Base-by-base conservation (phyloP, 2,329 filamentous ascomycete genomes). In the Colletotrichum abscissum region DNA sequence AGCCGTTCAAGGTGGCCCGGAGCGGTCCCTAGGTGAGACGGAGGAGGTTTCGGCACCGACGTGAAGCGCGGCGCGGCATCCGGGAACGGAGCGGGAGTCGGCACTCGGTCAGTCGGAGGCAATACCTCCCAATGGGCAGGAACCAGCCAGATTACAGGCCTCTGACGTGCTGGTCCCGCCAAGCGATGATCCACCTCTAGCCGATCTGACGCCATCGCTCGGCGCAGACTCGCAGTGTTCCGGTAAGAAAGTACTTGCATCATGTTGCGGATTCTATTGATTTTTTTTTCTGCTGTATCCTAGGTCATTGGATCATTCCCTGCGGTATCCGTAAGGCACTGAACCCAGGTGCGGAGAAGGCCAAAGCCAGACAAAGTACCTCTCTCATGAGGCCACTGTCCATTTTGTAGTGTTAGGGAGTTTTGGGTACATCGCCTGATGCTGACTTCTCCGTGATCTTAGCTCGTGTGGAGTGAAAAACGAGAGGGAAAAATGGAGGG, bases 161-260 rank as follows among this genome's bases (percentile, higher is more conserved):
- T 66, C 60, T 65, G 38, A 66, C 24, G 42, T 59, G 54, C 22
- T 69, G 24, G 38, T 22, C 38, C 65, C n/a, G 67, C 72, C 57
- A 72, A 74, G 67, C 24, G 19, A 63, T 72, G 63, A 30, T 63
- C 68, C 72, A 72, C 67, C 49, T 67, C 62, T 67, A 72, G 70
- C 71, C 67, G 66, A 71, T 73, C 67, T 74, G 67, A 72, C 72
- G 72, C 68, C 68, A 74, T 72, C 57, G 38, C 42, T 54, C 22
- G 38, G 65, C 38, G 28, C 46, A 49, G 42, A n/a, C 16, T 19
- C 24, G 38, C 38, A 42, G 38, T 42, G 38, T 19, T 19, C 38
- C 38, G 38, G 38, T 42, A 42, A 16, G 38, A 16, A 42, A 42
- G 38, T 19, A 19, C 38, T 16, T 19, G 16, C 38, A 42, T 42